phyloP scores from a whole-genome alignment of 495 filamentous ascomycete genomes.

The Penicillium diatomitis region DNA sequence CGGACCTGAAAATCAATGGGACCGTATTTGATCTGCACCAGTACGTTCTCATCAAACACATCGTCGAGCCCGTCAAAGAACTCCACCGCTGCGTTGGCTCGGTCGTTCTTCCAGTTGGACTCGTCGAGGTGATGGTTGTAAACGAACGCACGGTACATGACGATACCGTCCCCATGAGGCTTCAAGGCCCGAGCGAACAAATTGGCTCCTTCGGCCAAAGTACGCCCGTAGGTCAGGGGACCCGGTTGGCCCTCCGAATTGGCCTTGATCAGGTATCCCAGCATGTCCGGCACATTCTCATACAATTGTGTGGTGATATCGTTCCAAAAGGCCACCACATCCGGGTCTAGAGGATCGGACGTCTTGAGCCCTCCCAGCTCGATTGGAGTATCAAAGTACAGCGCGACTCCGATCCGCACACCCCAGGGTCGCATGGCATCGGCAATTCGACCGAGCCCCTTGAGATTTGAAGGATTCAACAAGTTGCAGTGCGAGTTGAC shows the following conservation, averaged over 20 bases:
- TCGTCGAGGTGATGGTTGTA: slow-evolving; percentile 48
- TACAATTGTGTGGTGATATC: slow-evolving; percentile 49
- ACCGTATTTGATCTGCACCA: slow-evolving; percentile 62
- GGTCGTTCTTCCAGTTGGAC: slow-evolving; percentile 51
- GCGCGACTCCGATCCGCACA: slow-evolving; percentile 51
- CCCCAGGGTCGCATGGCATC: slow-evolving; percentile 56
- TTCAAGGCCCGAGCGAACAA: slow-evolving; percentile 50
- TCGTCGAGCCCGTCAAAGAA: slow-evolving; percentile 55
- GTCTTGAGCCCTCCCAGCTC: slow-evolving; percentile 44
- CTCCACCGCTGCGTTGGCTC: slow-evolving; percentile 55
- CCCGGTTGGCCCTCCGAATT: slow-evolving; percentile 62
- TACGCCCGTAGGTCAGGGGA: slow-evolving; percentile 56
- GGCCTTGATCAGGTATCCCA: slow-evolving; percentile 60
- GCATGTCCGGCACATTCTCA: slow-evolving; percentile 48
- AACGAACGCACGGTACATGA: slow-evolving; percentile 64
- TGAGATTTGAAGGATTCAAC: slow-evolving; percentile 46
- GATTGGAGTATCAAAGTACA: slow-evolving; percentile 56
- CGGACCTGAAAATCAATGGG: slow-evolving; percentile 67
- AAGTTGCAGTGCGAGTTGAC: slow-evolving; percentile 55
- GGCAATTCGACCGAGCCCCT: slow-evolving; percentile 49
- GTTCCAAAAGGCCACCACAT: slow-evolving; percentile 50
- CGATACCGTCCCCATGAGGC: slow-evolving; percentile 46
- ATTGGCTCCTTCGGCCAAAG: slow-evolving; percentile 57
- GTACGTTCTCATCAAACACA: slow-evolving; percentile 57
- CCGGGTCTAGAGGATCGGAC: slow-evolving; percentile 51